Evolutionary conservation across 2,329 filamentous ascomycete genomes (phyloP), one percentile per base, ranked within the genome.

Genomic region (Aspergillus calidoustus): DNA sequence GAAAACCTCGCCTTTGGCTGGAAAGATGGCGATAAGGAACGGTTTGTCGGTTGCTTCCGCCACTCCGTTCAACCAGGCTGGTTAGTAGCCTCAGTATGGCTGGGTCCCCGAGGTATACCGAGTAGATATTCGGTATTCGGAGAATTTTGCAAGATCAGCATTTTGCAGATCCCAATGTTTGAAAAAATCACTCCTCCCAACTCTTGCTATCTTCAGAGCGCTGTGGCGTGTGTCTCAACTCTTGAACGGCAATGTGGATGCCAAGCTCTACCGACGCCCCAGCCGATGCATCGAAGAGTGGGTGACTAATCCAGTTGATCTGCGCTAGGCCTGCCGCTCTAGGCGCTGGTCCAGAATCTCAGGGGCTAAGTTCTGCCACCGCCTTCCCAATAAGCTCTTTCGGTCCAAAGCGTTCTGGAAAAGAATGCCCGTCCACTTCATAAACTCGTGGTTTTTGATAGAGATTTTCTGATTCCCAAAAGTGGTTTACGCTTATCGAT

Each of bases 321-420:
- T 60, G 59, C 61, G 44, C 44, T 52, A 51, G 43, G 54, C 43
- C 57, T 54, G 41, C 54, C 44, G 9, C 31, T 55, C 43, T 38
- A 22, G 46, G 30, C 30, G 15, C 4, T 17, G 17, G 7, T 15
- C 9, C 25, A 46, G 22, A 46, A 30, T 23, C 30, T 58, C 49
- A 58, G 54, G 53, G 54, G 57, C 25, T 28, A 28, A 4, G 25
- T 51, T 64, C 52, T 62, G 63, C 57, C 63, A 65, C 63, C 63
- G 63, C 63, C 57, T 65, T 49, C 63, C 43, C 6, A 22, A 62
- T 54, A 15, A 19, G 54, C 22, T 17, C 19, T 54, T 23, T 47
- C 22, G 38, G 25, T 28, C 30, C 7, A 19, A 19, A 30, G 11
- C 25, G 48, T 50, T n/a, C 13, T 17, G 8, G 9, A 41, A 41